Base-by-base conservation (phyloP, 495 filamentous ascomycete species). In the Penicillium diatomitis region DNA sequence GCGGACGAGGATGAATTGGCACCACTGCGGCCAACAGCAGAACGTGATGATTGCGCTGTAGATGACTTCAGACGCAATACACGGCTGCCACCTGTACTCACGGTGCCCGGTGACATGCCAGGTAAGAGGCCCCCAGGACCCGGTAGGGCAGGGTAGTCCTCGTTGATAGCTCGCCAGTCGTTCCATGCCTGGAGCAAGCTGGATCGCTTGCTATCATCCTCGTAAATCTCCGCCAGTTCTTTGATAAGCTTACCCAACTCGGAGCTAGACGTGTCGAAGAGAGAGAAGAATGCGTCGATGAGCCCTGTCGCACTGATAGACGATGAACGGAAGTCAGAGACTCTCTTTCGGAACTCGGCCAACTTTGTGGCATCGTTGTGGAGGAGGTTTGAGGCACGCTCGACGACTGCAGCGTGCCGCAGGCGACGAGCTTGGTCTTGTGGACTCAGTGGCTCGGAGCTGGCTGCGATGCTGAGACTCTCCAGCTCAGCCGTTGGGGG, bases 91-190 rank as follows among this genome's bases (percentile, higher is more conserved):
- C 57, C 55, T 50, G 57, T 56, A 52, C 68, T 67, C 40, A 66
- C 66, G 30, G 72, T 73, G 8, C 58, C 47, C 5, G 63, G 56
- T 6, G 58, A 66, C 71, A 70, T 77, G 50, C 62, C 79, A 52
- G 57, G 81, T 54, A 71, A 29, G 44, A 80, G 71, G 42, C 84
- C 84, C 41, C 79, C 73, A 2, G 87, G 72, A 0, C 83, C 81
- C 3, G 90, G 90, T 0, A 98, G 77, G 0, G 87, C 86, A 0
- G 92, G 92, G 58, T 96, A 98, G 66, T 98, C 91, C 66, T 96
- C 92, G 55, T 95, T 91, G 58, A 91, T 88, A 7, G 88, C 90
- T 9, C 86, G 87, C 87, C 92, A 94, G 66, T 96, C 87, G 51
- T 85, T 86, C 91, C 90, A 97, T 4, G 90, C 83, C 54, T 80